Base-by-base conservation (phyloP, 129 eudicot species). In the Dittrichia graveolens region DNA sequence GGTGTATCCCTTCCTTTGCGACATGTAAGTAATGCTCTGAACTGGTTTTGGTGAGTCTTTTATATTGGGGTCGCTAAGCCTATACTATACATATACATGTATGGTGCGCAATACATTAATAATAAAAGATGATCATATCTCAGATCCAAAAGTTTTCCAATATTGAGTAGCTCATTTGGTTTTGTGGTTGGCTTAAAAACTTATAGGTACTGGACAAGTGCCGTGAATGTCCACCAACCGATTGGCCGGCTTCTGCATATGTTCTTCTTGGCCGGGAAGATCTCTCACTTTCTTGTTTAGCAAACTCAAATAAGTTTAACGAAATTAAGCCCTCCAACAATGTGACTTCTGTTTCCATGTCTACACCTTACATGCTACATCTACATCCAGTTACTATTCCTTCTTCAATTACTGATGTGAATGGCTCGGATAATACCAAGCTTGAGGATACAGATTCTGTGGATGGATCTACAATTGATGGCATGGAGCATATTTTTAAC, bases 261-360 rank as follows among this genome's bases (percentile, higher is more conserved):
- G 90, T 88, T 77, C 99, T 95, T 76, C 96, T 95, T 83, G 97
- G 99, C 34, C 87, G 99, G 49, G 99, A 95, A 88, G 99, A 95
- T 79, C 79, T 95, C 55, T 91, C 97, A 38, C 87, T 87, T 79
- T 85, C 86, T 11, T 79, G 85, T 81, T 79, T 74, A 59, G 52
- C 89, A 48, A 78, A 86, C 73, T 70, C 86, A 18, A 81, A 77
- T 61, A 90, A 86, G 47, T 69, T 79, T 54, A 79, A 74, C 19
- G 87, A 90, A 76, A 65, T 65, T 54, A 87, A 83, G 70, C 71
- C 84, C 62, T 86, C 80, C 66, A 83, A 74, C 39, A 90, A 69
- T 46, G 75, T 85, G 81, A 78, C 86, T 43, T 80, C 90, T 69
- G 88, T 88, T 54, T 95, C 95, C 7, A 78, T 86, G 86, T 95